Evolutionary conservation across 441 rosid genomes (phyloP).

Genomic region (Lepidium campestre): DNA sequence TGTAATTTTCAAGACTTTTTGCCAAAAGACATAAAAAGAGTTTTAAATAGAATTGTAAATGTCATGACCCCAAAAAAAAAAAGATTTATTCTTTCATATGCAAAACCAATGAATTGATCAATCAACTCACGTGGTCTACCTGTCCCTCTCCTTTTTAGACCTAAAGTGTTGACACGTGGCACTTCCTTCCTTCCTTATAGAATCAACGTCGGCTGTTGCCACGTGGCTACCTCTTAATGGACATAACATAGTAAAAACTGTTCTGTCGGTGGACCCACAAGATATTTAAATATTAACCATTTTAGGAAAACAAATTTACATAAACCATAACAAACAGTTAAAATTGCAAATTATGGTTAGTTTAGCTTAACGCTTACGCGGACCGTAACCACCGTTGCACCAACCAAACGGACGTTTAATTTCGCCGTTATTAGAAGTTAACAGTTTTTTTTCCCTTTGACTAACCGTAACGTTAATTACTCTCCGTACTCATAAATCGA

Average conservation of each 20-base stretch:
- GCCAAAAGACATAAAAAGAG: too few species aligned
- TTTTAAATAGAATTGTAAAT: neutral
- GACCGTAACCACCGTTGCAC: constrained; percentile 28
- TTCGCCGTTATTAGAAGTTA: constrained; percentile 18
- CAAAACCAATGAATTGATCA: neutral
- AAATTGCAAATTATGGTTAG: constrained; percentile 7
- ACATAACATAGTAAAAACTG: constrained; percentile 11
- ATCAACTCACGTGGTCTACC: constrained; percentile 27
- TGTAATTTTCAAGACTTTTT: neutral
- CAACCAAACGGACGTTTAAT: constrained; percentile 19
- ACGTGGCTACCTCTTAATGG: neutral
- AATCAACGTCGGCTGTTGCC: constrained; percentile 14
- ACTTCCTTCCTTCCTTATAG: constrained; percentile 6
- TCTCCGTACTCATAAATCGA: constrained; percentile 1
- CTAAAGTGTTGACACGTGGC: constrained; percentile 23
- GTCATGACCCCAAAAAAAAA: neutral
- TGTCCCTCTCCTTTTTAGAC: constrained; percentile 22
- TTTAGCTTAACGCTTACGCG: constrained; percentile 25
- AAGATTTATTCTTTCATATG: neutral
- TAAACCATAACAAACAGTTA: neutral
- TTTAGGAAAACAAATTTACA: neutral
- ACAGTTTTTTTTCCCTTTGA: neutral
- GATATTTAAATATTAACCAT: neutral
- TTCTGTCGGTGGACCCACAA: constrained; percentile 29
- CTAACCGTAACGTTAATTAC: constrained; percentile 21